Conservation (phyloP, 139 green algal species). For the Cymbomonas tetramitiformis region DNA sequence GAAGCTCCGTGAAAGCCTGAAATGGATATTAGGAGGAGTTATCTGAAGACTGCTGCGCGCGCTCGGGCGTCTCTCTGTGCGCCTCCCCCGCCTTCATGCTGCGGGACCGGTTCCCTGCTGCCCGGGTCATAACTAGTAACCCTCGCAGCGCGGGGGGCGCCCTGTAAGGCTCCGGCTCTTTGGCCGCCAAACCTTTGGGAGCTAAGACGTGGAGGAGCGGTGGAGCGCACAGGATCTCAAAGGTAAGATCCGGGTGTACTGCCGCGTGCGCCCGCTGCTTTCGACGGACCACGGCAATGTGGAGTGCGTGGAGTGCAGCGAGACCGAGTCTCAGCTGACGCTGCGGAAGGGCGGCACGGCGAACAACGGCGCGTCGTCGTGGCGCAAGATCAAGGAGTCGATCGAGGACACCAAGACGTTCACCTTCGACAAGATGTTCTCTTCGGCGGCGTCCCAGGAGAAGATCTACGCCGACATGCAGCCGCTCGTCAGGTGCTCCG, state of each 20-base stretch:
- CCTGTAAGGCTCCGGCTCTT: no score
- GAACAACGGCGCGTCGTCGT: neutral
- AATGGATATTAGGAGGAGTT: no score
- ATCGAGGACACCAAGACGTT: constrained; percentile 24
- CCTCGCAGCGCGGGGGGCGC: no score
- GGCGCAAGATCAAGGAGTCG: neutral
- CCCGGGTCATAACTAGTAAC: no score
- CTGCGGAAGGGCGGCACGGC: neutral
- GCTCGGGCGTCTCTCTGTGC: no score
- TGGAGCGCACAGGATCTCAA: constrained; percentile 27
- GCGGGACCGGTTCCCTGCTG: no score
- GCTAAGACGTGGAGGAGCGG: no score
- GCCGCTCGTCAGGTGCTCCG: constrained; percentile 14
- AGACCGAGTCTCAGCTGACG: neutral
- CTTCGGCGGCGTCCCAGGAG: constrained; percentile 38
- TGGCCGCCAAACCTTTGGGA: no score
- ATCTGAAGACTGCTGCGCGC: no score
- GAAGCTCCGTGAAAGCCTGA: no score
- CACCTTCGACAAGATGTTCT: constrained; percentile 72
- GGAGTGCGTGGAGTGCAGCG: neutral
- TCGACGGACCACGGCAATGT: neutral
- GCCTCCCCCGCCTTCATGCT: no score
- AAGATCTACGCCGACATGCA: constrained; percentile 19
- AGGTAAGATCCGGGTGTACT: constrained; percentile 35
- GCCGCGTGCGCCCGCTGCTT: constrained; percentile 22